Base-by-base conservation (phyloP, 768 basidiomycete species). In the Trametes coccinea region DNA sequence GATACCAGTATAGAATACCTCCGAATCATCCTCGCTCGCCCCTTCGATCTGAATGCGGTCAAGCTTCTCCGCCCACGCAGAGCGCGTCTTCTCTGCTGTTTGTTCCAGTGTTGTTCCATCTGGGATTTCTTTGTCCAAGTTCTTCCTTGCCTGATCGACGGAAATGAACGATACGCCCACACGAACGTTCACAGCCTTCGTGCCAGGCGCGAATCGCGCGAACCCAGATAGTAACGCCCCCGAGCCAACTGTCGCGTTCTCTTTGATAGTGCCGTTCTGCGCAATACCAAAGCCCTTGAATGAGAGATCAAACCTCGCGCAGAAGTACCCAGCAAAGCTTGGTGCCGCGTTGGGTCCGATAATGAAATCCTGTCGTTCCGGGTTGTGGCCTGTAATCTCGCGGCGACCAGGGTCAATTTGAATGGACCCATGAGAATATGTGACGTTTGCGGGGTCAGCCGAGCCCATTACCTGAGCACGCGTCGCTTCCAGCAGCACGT, bases 141-240 rank as follows among this genome's bases (percentile, higher is more conserved):
- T 79, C 59, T 62, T 59, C 60, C 76, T 60, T 29, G 79, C 79
- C 65, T 90, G 88, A 3, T 86, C 84, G 7, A 85, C 74, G 1
- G 87, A 89, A 59, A 92, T 88, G 70, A 90, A 90, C 4, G 88
- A 90, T 3, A 88, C 86, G 3, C 87, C 88, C 2, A 92, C 76
- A 10, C 85, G 77, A 7, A 88, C 81, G 5, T 82, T 79, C 45
- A 89, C 76, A 7, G 70, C 61, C 13, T 71, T 69, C 27, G 76
- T 69, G 3, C 66, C 63, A 2, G 56, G 53, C 16, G 65, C 60
- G 60, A 91, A 84, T 3, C 71, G 70, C 3, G 77, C 82, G 61
- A 82, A 87, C 0, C 80, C 88, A n/a, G 80, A 78, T 4, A 87
- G 69, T 34, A 81, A 61, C 9, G 78, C 63, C 2, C 86, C 88